These are phyloP conservation scores for Choanephora cucurbitarum DNA, from an alignment of 371 early-diverging fungal species.

Conservation along the genomic window DNA sequence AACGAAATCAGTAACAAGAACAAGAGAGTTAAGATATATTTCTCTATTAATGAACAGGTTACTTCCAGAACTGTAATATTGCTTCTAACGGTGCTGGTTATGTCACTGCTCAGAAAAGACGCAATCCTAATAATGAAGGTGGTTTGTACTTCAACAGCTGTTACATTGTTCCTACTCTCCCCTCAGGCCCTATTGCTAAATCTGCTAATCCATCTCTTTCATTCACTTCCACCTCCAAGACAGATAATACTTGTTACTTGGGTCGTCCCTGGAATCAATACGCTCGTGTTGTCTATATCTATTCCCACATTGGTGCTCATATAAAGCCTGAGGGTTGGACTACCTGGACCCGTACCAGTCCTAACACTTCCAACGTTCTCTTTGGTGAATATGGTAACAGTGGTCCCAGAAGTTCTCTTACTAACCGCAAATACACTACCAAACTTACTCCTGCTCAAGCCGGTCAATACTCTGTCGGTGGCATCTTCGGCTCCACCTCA, in stretches of 20 bases:
- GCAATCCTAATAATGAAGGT: no score
- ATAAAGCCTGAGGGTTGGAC: slow-evolving; percentile 30
- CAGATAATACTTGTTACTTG: slow-evolving; percentile 4
- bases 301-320: slow-evolving; percentile 16
- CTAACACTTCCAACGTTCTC: slow-evolving; percentile 15
- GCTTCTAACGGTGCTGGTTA: background rate
- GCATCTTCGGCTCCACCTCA: slow-evolving; percentile 1
- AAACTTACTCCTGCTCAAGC: background rate
- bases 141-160: no score
- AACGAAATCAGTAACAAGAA: no score
- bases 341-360: slow-evolving; percentile 8
- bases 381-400: slow-evolving; percentile 31
- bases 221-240: no score
- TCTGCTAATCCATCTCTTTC: no score
- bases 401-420: slow-evolving; percentile 19
- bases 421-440: background rate
- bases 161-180: no score
- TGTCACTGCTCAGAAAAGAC: no score
- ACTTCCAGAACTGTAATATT: slow-evolving; percentile 16
- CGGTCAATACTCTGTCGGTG: background rate
- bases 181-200: no score
- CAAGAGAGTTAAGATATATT: no score
- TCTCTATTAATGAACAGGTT: no score
- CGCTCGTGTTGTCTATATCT: slow-evolving; percentile 30
- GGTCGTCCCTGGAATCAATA: slow-evolving; percentile 37